Percentiles rank a stretch among this genome's conserved stretches.
Conservation (phyloP, 2,329 filamentous ascomycete species). For the Coniochaeta hoffmannii region DNA sequence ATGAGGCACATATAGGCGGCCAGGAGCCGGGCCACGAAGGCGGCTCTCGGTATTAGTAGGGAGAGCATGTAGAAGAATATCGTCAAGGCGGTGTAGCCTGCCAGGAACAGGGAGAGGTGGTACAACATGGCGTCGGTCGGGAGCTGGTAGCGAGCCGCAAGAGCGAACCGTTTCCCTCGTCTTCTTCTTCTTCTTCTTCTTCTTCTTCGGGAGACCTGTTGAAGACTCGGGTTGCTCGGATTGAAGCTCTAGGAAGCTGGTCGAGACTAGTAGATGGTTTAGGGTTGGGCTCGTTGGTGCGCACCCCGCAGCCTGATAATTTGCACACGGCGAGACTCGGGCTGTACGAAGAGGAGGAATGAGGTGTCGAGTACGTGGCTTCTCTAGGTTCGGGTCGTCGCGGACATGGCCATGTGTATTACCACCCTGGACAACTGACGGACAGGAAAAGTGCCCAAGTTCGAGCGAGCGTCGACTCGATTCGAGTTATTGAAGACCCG, state of each 20-base stretch:
- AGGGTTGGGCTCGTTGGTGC: neutral
- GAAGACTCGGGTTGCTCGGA: neutral
- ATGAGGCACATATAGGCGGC: slow-evolving; percentile 58
- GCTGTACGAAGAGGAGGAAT: neutral
- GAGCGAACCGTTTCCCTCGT: neutral
- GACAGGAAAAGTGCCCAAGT: neutral
- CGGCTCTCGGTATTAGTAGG: slow-evolving; percentile 47
- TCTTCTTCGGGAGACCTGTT: neutral
- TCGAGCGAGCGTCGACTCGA: neutral
- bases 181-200: no score
- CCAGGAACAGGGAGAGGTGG: slow-evolving; percentile 38
- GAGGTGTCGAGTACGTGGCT: neutral
- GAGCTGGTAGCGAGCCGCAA: neutral
- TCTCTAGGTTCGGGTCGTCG: neutral
- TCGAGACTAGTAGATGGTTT: neutral
- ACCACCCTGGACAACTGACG: neutral
- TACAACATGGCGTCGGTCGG: slow-evolving; percentile 19
- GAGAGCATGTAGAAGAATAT: slow-evolving; percentile 56
- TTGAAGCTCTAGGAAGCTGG: neutral
- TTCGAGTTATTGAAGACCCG: neutral
- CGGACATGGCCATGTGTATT: neutral
- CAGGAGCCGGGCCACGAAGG: slow-evolving; percentile 63
- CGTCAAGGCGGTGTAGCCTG: slow-evolving; percentile 43
- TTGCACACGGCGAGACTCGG: neutral
- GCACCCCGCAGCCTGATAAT: neutral